Conservation (phyloP, 2,329 filamentous ascomycete species). For the Colletotrichum sp. region DNA sequence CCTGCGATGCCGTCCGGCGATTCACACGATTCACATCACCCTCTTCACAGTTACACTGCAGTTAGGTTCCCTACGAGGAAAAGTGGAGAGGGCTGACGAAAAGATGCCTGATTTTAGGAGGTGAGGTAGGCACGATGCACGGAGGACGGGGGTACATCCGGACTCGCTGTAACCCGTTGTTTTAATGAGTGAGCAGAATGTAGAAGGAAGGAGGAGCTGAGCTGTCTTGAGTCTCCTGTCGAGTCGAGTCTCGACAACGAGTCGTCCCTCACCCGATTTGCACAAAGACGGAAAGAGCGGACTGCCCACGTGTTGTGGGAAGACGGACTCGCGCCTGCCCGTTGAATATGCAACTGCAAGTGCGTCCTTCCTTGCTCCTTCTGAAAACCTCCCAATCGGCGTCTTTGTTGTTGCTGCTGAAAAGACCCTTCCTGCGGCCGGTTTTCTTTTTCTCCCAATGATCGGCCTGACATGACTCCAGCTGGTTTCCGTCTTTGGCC, state of each 20-base stretch:
- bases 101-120: not conserved
- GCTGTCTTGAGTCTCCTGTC: not conserved
- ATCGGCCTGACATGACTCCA: constrained; percentile 11
- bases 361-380: not conserved
- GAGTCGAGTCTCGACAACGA: not conserved
- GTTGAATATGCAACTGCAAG: not conserved
- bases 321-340: not conserved
- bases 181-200: not conserved
- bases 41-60: not conserved
- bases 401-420: not conserved
- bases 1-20: not conserved
- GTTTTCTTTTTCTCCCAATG: constrained; percentile 3
- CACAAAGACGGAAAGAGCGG: not conserved
- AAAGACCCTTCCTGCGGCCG: not conserved
- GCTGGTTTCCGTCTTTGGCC: not conserved
- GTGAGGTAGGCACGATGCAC: not conserved
- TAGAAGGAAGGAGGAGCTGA: not conserved
- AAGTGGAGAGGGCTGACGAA: constrained; percentile 12
- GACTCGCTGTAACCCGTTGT: not conserved
- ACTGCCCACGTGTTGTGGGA: not conserved
- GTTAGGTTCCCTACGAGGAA: not conserved
- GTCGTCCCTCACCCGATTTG: not conserved
- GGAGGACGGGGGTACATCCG: not conserved
- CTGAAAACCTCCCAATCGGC: not conserved
- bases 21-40: not conserved